phyloP scores from a whole-genome alignment of 495 filamentous ascomycete genomes.

The Neurospora pannonica region DNA sequence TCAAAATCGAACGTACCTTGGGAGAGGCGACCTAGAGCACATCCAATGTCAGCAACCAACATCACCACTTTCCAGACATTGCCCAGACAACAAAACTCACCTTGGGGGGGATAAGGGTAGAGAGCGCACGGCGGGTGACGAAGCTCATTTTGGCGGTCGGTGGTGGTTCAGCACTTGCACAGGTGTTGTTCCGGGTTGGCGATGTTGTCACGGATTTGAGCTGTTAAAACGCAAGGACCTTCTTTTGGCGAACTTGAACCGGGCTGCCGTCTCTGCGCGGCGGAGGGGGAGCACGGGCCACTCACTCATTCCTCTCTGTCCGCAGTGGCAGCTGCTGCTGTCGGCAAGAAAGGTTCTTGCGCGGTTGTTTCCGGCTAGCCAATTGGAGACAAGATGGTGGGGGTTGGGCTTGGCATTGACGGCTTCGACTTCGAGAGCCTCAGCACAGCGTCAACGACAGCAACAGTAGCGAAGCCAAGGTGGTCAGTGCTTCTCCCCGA shows the following conservation, averaged over 20 bases:
- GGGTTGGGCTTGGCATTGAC: constrained; percentile 2
- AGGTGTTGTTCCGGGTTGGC: constrained; percentile 3
- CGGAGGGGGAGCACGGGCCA: constrained; percentile 7
- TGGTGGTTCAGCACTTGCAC: constrained; percentile 12
- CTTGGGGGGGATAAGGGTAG: constrained; percentile 97
- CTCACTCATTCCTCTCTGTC: not conserved
- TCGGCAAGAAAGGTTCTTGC: constrained; percentile 23
- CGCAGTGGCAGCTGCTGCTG: not conserved
- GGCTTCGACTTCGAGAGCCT: constrained; percentile 3
- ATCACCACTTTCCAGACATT: not conserved
- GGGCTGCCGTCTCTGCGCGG: not conserved
- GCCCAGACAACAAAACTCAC: constrained; percentile 38
- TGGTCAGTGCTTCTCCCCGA: not conserved
- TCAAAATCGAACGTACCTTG: constrained; percentile 55
- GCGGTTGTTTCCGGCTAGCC: constrained; percentile 22
- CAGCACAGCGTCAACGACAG: constrained; percentile 5
- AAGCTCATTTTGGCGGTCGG: constrained; percentile 70
- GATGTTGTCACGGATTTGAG: constrained; percentile 15
- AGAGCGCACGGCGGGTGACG: constrained; percentile 79
- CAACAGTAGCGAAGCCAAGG: not conserved
- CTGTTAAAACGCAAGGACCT: constrained; percentile 5
- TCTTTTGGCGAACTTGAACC: not conserved
- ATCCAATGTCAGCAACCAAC: constrained; percentile 19
- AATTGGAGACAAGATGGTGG: constrained; percentile 10
- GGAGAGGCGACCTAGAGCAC: constrained; percentile 65